Base-by-base conservation (phyloP, 371 early-diverging fungal species). In the Circinella minor region DNA sequence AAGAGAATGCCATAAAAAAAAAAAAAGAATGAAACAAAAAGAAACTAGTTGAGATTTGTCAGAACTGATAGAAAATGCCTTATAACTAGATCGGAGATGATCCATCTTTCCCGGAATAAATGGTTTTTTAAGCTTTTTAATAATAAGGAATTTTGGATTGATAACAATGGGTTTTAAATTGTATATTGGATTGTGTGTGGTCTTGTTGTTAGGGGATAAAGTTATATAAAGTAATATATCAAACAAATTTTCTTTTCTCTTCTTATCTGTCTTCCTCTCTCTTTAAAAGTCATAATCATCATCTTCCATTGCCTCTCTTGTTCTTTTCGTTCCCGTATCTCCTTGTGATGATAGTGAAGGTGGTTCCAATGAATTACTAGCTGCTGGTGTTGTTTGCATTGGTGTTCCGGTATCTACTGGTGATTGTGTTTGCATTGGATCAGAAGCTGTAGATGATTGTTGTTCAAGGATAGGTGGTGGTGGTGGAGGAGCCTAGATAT, bases 1-100 rank as follows among this genome's bases (percentile, higher is more conserved):
- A 88, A 20, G 93, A 94, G 73, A 95, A 94, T 10, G 88, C 76
- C 91, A 91, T 91, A 9, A 37, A 11, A 54, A 4, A 57, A 57
- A 14, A 54, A 54, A 13, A 27, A 55, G 13, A 18, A 34, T 34
- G n/a, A n/a, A 18, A 57, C 10, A 57, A 5, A 27, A 34, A 27
- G n/a, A 57, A 57, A 57, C 18, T 27, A 5, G 18, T 8, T 7
- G 7, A 27, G 57, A 57, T 57, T n/a, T 17, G n/a, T n/a, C 57
- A n/a, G 57, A 57, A n/a, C 27, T 43, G 43, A 43, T 43, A 43
- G 43, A 43, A 43, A 43, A 43, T 43, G 27, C 27, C 27, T 27
- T 27, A 27, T 27, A 27, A 27, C 1, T 27, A 27, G 27, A 27
- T 27, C 27, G 27, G 27, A 27, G 27, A 27, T 27, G 27, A 27